A percentile compares a stretch with the other conserved stretches of the same genome.
Evolutionary conservation across 1,284 basidiomycete species (phyloP).

Genomic region (Uromyces viciae-fabae): DNA sequence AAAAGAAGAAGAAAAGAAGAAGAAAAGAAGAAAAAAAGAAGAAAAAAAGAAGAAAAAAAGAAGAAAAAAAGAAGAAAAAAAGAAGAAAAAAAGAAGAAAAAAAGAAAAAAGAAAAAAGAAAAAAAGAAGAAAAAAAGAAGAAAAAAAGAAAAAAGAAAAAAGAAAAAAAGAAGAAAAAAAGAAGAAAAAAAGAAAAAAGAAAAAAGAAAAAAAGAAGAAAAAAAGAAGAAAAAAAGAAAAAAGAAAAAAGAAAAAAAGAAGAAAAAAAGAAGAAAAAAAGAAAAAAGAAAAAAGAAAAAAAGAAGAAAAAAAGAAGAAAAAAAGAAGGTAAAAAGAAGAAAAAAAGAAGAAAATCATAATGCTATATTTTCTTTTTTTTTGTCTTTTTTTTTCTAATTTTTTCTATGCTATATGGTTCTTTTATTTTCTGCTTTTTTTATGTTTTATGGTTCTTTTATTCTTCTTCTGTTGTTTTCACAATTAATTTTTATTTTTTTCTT

Average conservation of each 20-base stretch:
- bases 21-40: background rate
- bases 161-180: constrained; percentile 1
- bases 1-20: background rate
- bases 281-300: background rate
- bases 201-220: background rate
- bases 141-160: background rate
- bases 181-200: background rate
- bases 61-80: background rate
- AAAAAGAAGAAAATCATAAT: background rate
- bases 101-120: background rate
- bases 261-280: background rate
- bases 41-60: background rate
- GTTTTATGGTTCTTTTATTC: no score
- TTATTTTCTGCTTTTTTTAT: no score
- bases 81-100: background rate
- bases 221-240: background rate
- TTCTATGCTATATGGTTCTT: no score
- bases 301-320: background rate
- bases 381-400: no score
- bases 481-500: no score
- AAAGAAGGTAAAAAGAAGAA: background rate
- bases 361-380: no score
- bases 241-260: background rate
- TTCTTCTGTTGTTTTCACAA: no score
- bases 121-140: background rate